These are phyloP conservation scores for Deakozyma indianensis DNA, from an alignment of 805 yeast genomes.

Conservation along the genomic window DNA sequence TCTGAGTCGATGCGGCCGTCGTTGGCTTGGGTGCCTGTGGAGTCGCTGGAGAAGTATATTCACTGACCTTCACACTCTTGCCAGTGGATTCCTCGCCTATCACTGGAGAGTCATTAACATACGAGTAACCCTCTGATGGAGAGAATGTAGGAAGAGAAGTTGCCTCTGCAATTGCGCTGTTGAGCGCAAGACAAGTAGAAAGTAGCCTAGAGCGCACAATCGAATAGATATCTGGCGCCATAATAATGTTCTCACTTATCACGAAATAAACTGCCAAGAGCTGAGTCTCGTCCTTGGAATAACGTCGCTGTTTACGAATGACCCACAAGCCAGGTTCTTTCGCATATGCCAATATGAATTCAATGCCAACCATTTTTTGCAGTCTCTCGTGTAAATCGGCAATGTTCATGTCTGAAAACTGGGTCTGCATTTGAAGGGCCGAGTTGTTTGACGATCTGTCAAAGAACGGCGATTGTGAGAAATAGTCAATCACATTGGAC, in stretches of 20 bases:
- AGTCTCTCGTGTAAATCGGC: conserved; percentile 40
- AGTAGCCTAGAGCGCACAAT: conserved; percentile 58
- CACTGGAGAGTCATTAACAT: conserved; percentile 17
- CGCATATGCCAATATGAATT: conserved; percentile 59
- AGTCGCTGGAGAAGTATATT: not conserved
- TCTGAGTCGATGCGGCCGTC: not conserved
- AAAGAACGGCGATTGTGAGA: conserved; percentile 87
- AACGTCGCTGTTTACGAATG: conserved; percentile 64
- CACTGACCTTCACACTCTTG: not conserved
- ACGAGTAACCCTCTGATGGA: conserved; percentile 47
- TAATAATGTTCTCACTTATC: conserved; percentile 83
- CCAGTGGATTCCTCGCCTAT: not conserved
- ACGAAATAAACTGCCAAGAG: conserved; percentile 70
- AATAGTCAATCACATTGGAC: conserved; percentile 84
- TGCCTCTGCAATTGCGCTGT: conserved; percentile 33
- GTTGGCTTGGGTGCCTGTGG: not conserved
- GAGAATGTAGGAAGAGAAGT: conserved; percentile 38
- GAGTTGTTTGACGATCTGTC: conserved; percentile 91
- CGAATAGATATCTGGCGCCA: conserved; percentile 68
- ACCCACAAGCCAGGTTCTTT: conserved; percentile 92
- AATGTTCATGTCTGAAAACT: conserved; percentile 44
- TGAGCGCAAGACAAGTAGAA: conserved; percentile 31
- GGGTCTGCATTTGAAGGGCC: conserved; percentile 88
- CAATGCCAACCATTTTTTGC: conserved; percentile 68
- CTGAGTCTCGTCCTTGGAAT: conserved; percentile 34